A percentile compares a stretch with the other conserved stretches of the same genome.
Conservation (phyloP, 768 basidiomycete genomes). For the Pleurotus citrinopileatus region DNA sequence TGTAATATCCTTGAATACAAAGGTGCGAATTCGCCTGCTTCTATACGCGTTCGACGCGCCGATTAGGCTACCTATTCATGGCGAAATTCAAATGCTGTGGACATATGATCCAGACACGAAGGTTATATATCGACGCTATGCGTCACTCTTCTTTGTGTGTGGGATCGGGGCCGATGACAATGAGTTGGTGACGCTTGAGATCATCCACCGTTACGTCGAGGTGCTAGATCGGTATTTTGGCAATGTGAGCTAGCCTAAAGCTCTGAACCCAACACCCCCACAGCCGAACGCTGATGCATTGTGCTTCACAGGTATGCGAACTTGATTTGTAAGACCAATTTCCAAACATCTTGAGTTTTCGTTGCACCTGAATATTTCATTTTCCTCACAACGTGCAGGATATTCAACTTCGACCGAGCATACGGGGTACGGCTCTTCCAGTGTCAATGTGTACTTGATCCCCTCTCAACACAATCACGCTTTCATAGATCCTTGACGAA, state of each 20-base stretch:
- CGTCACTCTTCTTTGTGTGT: conserved; percentile 92
- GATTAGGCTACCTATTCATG: too few relatives aligned
- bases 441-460: background rate
- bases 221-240: conserved; percentile 88
- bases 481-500: conserved; percentile 78
- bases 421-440: conserved; percentile 59
- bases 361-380: background rate
- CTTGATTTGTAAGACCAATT: conserved; percentile 76
- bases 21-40: conserved; percentile 46
- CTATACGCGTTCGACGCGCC: too few relatives aligned
- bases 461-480: background rate
- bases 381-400: conserved; percentile 42
- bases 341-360: too few relatives aligned
- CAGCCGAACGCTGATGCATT: conserved; percentile 23
- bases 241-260: conserved; percentile 54
- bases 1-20: conserved; percentile 98
- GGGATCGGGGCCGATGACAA: conserved; percentile 85
- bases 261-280: conserved; percentile 17
- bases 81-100: too few relatives aligned
- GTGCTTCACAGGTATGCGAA: conserved; percentile 94
- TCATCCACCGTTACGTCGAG: conserved; percentile 93
- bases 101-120: conserved; percentile 39
- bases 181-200: conserved; percentile 87
- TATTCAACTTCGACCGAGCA: conserved; percentile 98
- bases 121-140: conserved; percentile 94